Evolutionary conservation across 768 basidiomycete genomes (phyloP), one percentile per base, ranked within the genome.

Genomic region (Suillus spraguei): DNA sequence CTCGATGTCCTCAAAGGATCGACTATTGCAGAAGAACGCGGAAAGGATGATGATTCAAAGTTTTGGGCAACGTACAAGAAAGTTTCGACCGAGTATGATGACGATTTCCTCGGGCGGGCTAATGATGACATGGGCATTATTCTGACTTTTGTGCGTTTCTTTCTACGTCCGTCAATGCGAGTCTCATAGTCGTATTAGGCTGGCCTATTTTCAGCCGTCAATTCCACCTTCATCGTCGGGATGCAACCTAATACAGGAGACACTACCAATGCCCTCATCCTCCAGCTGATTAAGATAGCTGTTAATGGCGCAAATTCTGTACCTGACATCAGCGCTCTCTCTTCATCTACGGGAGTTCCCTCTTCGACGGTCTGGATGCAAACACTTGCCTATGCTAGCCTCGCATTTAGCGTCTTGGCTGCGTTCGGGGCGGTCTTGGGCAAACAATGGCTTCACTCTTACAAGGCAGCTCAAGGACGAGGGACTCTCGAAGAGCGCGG

Each of bases 401-500:
- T 59, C 16, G 28, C 58, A 17, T 24, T n/a, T 2, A 59, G 58
- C 11, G 24, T 59, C 17, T n/a, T 59, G 16, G 42, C 58, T 2
- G 58, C 58, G 9, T 59, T 59, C 4, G 58, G 58, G 28, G 50
- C 50, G 4, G 50, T 52, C 4, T 20, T 52, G 28, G 50, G 50
- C 2, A 52, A 52, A 4, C 58, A 59, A 28, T 59, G 58, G 58
- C 38, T 59, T 2, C 13, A 44, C 42, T 44, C 9, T 1, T 59
- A 41, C 38, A 59, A 16, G 38, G 2, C 39, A 24, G 16, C 4
- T 14, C 52, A 20, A 3, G 58, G 38, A 28, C 38, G 58, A 28
- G 58, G 38, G 9, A 10, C 58, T 10, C 24, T 63, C 16, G 62
- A 60, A 10, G 61, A 65, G 10, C 67, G 67, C 24, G 39, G 67